Evolutionary conservation across 2,329 filamentous ascomycete species (phyloP), one percentile per base, ranked within the genome.

Genomic region (Cladophialophora yegresii): DNA sequence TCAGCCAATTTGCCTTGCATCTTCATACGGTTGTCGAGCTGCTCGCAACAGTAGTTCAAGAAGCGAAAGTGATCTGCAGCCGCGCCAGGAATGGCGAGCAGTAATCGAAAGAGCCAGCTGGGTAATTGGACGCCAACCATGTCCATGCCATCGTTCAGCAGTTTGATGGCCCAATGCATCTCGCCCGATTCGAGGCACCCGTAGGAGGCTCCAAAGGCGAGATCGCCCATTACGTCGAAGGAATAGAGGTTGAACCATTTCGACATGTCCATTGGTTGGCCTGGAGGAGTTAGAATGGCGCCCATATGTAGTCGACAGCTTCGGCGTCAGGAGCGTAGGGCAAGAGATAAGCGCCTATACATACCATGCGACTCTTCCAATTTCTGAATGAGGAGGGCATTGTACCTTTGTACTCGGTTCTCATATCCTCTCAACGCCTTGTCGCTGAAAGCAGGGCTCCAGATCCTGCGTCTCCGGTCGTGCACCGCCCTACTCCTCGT

Each of bases 381-480:
- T 5, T 73, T 71, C 3, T 69, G 49, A 1, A 77, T 62, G 6
- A 81, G 69, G 63, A 75, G 71, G 50, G 77, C 70, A 23, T 75
- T 77, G 66, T 78, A 77, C 2, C 58, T 67, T 13, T 71, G 68
- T 2, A 81, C 71, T 1, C 77, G 72, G 16, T 71, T 62, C 64
- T 81, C 79, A 63, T 81, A 81, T 3, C 75, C 77, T 2, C 77
- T 73, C 23, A 81, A 62, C 4, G 76, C 74, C 59, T 75, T 76
- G 63, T 78, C 75, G 61, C 75, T 76, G 67, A 81, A 81, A 0
- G 74, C 79, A 9, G 71, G 67, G 57, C 74, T 75, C 79, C 79
- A 82, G 28, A 78, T 71, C 10, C 76, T 71, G 8, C 79, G 73
- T 26, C 79, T 72, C 8, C 72, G 70, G 62, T 79, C 77, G 70